Evolutionary conservation across 2,329 filamentous ascomycete species (phyloP).

Genomic region (Ustulina deusta): DNA sequence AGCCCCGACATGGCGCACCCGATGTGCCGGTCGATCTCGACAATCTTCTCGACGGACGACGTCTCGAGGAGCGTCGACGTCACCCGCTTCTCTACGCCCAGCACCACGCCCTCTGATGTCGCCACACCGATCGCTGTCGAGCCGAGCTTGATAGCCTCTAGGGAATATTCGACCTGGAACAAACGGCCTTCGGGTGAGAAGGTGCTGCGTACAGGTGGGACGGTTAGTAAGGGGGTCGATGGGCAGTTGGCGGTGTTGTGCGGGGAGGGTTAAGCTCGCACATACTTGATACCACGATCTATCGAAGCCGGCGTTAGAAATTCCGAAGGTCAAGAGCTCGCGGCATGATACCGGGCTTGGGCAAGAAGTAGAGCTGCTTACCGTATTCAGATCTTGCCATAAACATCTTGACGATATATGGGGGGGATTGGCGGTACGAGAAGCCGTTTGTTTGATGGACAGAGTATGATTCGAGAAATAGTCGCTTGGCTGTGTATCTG

Average conservation of each 20-base stretch:
- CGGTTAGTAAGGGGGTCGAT: slow-evolving; percentile 24
- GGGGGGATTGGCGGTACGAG: slow-evolving; percentile 23
- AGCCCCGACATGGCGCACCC: slow-evolving; percentile 98
- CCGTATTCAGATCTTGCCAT: slow-evolving; percentile 99
- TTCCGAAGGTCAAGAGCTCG: slow-evolving; percentile 16
- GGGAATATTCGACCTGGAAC: slow-evolving; percentile 99
- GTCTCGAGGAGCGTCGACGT: slow-evolving; percentile 97
- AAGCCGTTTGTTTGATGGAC: not conserved
- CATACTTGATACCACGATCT: slow-evolving; percentile 99
- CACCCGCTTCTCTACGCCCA: slow-evolving; percentile 98
- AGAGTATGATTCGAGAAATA: not conserved
- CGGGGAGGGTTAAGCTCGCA: slow-evolving; percentile 39
- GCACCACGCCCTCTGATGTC: slow-evolving; percentile 92
- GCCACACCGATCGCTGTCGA: slow-evolving; percentile 98
- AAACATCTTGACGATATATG: slow-evolving; percentile 82
- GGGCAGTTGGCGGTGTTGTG: not conserved
- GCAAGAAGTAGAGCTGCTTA: slow-evolving; percentile 62
- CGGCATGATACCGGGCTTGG: slow-evolving; percentile 30
- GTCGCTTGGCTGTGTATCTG: slow-evolving; percentile 10
- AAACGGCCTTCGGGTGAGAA: slow-evolving; percentile 99
- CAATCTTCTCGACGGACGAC: slow-evolving; percentile 98
- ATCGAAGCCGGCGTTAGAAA: slow-evolving; percentile 52
- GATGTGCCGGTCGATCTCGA: slow-evolving; percentile 98
- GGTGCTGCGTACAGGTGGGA: slow-evolving; percentile 70
- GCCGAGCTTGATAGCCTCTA: slow-evolving; percentile 99